Percentiles rank a stretch among this genome's conserved stretches.
phyloP scores from a whole-genome alignment of 805 yeast species.

The Metschnikowia rubicola region DNA sequence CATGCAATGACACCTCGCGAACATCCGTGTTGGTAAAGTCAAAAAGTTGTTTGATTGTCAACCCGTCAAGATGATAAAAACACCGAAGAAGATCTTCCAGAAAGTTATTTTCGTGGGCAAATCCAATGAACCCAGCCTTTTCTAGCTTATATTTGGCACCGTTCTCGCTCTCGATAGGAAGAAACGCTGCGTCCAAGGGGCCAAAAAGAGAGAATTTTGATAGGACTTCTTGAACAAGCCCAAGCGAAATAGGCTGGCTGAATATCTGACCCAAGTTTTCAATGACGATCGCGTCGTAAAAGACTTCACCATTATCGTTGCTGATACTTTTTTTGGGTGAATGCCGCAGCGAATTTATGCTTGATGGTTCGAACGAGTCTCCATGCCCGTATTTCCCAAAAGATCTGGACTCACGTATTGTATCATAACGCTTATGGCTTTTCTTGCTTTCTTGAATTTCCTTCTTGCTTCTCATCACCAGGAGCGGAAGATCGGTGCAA shows the following conservation, averaged over 20 bases:
- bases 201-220: slow-evolving; percentile 45
- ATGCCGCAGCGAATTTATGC: too few relatives aligned
- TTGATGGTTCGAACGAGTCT: too few relatives aligned
- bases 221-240: slow-evolving; percentile 30
- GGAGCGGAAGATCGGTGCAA: too few relatives aligned
- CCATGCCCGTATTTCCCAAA: too few relatives aligned
- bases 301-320: too few relatives aligned
- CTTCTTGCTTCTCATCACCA: background rate
- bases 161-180: slow-evolving; percentile 43
- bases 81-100: slow-evolving; percentile 50
- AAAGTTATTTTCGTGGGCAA: slow-evolving; percentile 24
- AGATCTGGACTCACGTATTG: too few relatives aligned
- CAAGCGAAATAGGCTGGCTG: slow-evolving; percentile 28
- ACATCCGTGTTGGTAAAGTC: slow-evolving; percentile 30
- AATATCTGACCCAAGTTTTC: slow-evolving; percentile 54
- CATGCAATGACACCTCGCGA: slow-evolving; percentile 17
- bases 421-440: too few relatives aligned
- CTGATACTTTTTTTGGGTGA: too few relatives aligned
- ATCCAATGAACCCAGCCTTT: slow-evolving; percentile 48
- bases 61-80: slow-evolving; percentile 46
- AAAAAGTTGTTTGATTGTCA: slow-evolving; percentile 46
- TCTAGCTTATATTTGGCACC: slow-evolving; percentile 35
- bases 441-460: background rate
- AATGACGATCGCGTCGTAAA: slow-evolving; percentile 25
- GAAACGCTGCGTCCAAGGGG: slow-evolving; percentile 46